Conservation (phyloP, 2,329 filamentous ascomycete species). For the Penicillium rolfsii region DNA sequence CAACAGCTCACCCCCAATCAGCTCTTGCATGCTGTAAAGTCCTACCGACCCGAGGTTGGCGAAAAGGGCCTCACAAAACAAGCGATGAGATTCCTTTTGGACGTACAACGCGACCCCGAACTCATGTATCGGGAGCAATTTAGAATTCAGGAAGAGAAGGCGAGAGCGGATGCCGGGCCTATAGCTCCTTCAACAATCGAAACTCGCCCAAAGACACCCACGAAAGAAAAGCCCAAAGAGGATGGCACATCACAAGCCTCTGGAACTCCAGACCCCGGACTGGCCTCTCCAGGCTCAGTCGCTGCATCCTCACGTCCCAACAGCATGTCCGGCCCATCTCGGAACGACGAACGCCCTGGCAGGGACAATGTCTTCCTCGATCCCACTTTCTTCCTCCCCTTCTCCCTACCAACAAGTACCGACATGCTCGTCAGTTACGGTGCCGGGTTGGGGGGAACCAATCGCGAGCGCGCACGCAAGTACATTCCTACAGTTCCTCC, state of each 20-base stretch:
- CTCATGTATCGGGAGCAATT: conserved; percentile 52
- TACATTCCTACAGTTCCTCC: conserved; percentile 95
- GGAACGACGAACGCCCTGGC: conserved; percentile 34
- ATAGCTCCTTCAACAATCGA: conserved; percentile 17
- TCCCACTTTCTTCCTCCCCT: conserved; percentile 88
- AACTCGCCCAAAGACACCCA: conserved; percentile 37
- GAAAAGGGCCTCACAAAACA: conserved; percentile 89
- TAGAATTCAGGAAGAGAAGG: conserved; percentile 37
- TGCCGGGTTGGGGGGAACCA: conserved; percentile 89
- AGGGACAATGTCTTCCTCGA: conserved; percentile 68
- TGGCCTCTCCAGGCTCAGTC: conserved; percentile 31
- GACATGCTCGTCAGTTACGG: conserved; percentile 97
- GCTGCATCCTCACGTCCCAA: conserved; percentile 31
- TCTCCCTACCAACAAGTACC: conserved; percentile 91
- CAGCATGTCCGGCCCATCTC: conserved; percentile 23
- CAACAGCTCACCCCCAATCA: conserved; percentile 84
- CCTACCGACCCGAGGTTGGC: conserved; percentile 92
- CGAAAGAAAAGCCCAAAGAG: conserved; percentile 20
- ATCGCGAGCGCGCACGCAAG: conserved; percentile 87
- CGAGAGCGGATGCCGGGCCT: conserved; percentile 24
- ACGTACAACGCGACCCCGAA: conserved; percentile 74
- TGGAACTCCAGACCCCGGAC: conserved; percentile 24
- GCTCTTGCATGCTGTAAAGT: conserved; percentile 85
- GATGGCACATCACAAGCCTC: conserved; percentile 17
- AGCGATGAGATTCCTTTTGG: conserved; percentile 81